Percentiles rank a stretch among this genome's conserved stretches.
These are phyloP conservation scores for Chlamydomonas eustigma DNA, from an alignment of 139 green algal genomes.

Conservation along the genomic window DNA sequence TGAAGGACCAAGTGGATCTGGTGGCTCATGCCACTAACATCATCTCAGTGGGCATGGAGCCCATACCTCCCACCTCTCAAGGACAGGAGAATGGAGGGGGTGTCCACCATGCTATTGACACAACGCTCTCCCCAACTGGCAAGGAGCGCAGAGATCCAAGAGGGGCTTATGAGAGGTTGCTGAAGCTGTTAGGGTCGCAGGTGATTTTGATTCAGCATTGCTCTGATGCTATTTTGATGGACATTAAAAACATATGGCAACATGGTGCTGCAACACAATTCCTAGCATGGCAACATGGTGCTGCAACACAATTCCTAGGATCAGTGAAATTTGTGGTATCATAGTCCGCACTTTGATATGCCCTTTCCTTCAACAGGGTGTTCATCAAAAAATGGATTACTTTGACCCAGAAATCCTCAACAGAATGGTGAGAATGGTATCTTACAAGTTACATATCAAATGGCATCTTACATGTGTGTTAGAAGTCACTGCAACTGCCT, in stretches of 20 bases:
- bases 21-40: conserved; percentile 39
- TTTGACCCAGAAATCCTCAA: conserved; percentile 44
- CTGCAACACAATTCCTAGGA: too few relatives aligned
- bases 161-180: conserved; percentile 31
- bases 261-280: too few relatives aligned
- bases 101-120: conserved; percentile 1
- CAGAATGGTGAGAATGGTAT: conserved; percentile 32
- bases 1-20: conserved; percentile 31
- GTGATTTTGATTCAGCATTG: background rate
- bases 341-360: too few relatives aligned
- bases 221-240: too few relatives aligned
- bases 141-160: conserved; percentile 17
- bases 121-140: background rate
- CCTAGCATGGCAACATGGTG: too few relatives aligned
- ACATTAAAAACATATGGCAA: too few relatives aligned
- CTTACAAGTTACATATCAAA: too few relatives aligned
- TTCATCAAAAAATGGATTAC: conserved; percentile 46
- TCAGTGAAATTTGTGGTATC: too few relatives aligned
- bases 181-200: conserved; percentile 34
- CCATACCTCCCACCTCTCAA: too few relatives aligned
- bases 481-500: too few relatives aligned
- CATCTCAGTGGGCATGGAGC: conserved; percentile 35
- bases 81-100: background rate
- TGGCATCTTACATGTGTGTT: too few relatives aligned
- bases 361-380: too few relatives aligned